Conservation (phyloP, 2,329 filamentous ascomycete species). For the Fusarium pininemorale region DNA sequence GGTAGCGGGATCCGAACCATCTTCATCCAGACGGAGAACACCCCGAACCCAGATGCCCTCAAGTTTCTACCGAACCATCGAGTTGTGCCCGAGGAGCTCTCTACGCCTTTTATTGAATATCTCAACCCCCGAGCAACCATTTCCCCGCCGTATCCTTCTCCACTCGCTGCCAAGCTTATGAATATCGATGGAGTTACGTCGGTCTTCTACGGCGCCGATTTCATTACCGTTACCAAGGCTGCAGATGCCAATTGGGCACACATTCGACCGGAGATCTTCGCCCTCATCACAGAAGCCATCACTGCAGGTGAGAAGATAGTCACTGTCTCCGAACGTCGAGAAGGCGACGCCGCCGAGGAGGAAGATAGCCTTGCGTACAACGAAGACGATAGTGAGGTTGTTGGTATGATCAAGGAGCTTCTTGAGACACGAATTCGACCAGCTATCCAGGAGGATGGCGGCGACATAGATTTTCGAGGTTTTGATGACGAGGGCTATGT, state of each 20-base stretch:
- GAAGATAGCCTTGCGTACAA: constrained; percentile 83
- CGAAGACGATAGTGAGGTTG: constrained; percentile 91
- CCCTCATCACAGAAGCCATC: constrained; percentile 91
- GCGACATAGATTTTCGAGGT: constrained; percentile 94
- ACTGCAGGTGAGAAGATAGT: constrained; percentile 86
- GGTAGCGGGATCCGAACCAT: constrained; percentile 72
- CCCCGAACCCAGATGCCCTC: constrained; percentile 92
- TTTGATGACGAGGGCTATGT: constrained; percentile 86
- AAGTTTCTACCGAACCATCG: constrained; percentile 95
- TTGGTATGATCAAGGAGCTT: constrained; percentile 98
- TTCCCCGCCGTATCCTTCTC: constrained; percentile 87
- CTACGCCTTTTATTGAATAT: constrained; percentile 88
- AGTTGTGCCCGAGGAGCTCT: constrained; percentile 78
- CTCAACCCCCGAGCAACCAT: constrained; percentile 88
- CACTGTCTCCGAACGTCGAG: constrained; percentile 70
- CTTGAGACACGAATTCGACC: constrained; percentile 94
- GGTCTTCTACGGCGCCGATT: constrained; percentile 93
- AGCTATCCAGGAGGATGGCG: constrained; percentile 96
- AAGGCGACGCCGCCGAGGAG: constrained; percentile 56
- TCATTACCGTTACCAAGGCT: constrained; percentile 96
- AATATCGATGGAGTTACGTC: constrained; percentile 94
- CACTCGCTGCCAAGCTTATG: constrained; percentile 88
- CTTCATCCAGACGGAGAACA: constrained; percentile 97
- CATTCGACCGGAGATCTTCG: constrained; percentile 94
- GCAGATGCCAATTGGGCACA: constrained; percentile 91